Evolutionary conservation across 257 asterid genomes (phyloP).

Genomic region (Plantago major): DNA sequence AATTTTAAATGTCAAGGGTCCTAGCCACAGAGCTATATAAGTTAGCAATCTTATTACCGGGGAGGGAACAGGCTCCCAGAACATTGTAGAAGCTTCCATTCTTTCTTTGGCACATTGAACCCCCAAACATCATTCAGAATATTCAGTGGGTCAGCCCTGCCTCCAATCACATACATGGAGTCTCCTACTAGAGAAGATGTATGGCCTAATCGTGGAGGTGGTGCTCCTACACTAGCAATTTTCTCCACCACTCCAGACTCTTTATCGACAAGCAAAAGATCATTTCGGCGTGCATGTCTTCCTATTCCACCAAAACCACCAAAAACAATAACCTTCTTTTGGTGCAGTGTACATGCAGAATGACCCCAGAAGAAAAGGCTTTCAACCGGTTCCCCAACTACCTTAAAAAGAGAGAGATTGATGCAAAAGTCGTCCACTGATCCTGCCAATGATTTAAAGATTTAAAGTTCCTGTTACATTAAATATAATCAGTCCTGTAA

Average conservation of each 20-base stretch:
- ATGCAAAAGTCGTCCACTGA: constrained; percentile 28
- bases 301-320: constrained; percentile 99
- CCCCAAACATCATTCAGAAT: constrained; percentile 86
- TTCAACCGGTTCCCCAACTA: constrained; percentile 73
- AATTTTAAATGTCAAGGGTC: too few relatives aligned
- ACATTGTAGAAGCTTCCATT: constrained; percentile 70
- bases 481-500: constrained; percentile 74
- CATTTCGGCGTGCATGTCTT: constrained; percentile 83
- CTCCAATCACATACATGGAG: constrained; percentile 70
- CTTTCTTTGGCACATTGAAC: constrained; percentile 37
- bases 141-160: constrained; percentile 81
- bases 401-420: constrained; percentile 40
- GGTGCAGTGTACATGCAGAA: constrained; percentile 56
- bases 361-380: constrained; percentile 96
- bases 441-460: constrained; percentile 91
- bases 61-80: constrained; percentile 62
- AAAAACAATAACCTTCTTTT: constrained; percentile 53
- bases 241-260: constrained; percentile 45
- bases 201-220: constrained; percentile 90
- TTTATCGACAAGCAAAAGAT: constrained; percentile 52
- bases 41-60: constrained; percentile 42
- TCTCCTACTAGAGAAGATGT: constrained; percentile 62
- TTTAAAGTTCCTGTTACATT: constrained; percentile 71
- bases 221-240: constrained; percentile 46
- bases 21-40: neutral